Conservation (phyloP, 306 rosid species). For the Medicago arabica region DNA sequence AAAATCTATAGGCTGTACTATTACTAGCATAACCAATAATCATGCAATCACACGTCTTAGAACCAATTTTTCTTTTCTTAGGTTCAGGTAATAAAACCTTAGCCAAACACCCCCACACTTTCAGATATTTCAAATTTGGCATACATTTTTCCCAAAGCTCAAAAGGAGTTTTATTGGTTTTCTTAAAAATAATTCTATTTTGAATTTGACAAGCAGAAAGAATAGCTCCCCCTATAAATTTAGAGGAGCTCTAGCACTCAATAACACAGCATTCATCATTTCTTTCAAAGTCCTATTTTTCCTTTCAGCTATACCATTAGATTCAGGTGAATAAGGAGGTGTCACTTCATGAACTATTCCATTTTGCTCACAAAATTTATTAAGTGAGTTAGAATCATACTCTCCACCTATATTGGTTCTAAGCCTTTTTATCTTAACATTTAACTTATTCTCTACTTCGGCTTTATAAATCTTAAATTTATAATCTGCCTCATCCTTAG, state of each 20-base stretch:
- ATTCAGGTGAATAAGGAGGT: background rate
- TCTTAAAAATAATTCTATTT: background rate
- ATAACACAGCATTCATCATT: background rate
- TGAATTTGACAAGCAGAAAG: background rate
- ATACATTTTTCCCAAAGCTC: background rate
- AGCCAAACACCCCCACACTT: background rate
- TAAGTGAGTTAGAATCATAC: background rate
- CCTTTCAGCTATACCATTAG: background rate
- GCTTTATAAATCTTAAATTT: background rate
- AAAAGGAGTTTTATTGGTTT: background rate
- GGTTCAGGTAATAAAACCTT: background rate
- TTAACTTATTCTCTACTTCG: background rate
- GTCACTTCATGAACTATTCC: background rate
- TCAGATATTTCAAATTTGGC: background rate
- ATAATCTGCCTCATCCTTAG: too few species aligned
- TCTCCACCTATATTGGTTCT: background rate
- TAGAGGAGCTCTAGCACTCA: background rate
- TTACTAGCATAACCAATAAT: background rate
- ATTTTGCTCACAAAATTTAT: too few species aligned
- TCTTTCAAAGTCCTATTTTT: background rate
- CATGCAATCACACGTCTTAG: background rate
- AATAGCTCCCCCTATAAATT: background rate
- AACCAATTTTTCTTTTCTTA: background rate
- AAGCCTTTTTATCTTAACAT: background rate
- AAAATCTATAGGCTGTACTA: background rate